phyloP scores from a whole-genome alignment of 2,329 filamentous ascomycete species.

The Penicillium sp. region DNA sequence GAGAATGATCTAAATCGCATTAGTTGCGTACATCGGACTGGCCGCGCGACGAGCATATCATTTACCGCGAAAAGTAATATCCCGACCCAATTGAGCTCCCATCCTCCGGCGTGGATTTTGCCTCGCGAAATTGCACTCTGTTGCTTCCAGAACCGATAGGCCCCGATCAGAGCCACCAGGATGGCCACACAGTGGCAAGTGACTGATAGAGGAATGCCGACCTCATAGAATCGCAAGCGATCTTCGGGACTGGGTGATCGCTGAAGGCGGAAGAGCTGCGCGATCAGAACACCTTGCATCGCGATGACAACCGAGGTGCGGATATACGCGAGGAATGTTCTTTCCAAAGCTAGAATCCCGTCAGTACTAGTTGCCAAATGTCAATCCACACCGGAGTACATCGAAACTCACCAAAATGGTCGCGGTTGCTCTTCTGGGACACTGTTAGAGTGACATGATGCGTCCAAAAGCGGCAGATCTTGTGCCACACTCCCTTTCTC shows the following conservation, averaged over 20 bases:
- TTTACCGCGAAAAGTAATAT: constrained; percentile 47
- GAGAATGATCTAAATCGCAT: constrained; percentile 13
- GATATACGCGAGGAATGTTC: constrained; percentile 69
- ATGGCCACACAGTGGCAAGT: constrained; percentile 50
- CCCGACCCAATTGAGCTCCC: constrained; percentile 52
- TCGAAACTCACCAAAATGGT: constrained; percentile 37
- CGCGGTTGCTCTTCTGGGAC: constrained; percentile 38
- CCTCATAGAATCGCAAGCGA: constrained; percentile 54
- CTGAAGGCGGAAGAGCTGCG: constrained; percentile 63
- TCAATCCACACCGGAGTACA: not conserved
- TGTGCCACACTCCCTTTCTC: constrained; percentile 52
- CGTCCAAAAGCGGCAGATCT: constrained; percentile 75
- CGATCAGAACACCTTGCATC: constrained; percentile 60
- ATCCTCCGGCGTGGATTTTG: constrained; percentile 54
- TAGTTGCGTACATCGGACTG: not conserved
- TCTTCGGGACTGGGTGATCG: constrained; percentile 29
- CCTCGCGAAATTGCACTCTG: constrained; percentile 56
- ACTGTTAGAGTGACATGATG: constrained; percentile 46
- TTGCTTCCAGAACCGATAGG: constrained; percentile 56
- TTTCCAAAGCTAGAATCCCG: constrained; percentile 57
- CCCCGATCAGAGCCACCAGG: constrained; percentile 50
- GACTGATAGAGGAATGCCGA: constrained; percentile 56
- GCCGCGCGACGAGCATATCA: constrained; percentile 4
- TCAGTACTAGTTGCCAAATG: not conserved
- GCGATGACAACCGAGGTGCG: constrained; percentile 65